phyloP scores from a whole-genome alignment of 1,284 basidiomycete genomes.

The Anthracocystis setariae region DNA sequence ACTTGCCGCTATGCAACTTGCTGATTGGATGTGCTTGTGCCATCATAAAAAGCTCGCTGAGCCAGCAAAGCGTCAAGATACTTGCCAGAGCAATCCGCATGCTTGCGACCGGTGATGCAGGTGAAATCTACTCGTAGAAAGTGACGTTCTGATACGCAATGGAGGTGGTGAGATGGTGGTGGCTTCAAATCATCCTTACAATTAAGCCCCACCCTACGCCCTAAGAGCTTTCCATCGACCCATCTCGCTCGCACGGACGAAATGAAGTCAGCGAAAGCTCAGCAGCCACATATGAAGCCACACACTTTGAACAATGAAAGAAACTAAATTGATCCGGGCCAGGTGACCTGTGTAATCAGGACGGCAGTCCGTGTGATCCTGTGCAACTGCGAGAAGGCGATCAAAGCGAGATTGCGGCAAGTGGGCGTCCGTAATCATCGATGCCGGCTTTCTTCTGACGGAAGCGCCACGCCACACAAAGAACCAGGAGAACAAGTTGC shows the following conservation, averaged over 20 bases:
- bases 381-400: not conserved
- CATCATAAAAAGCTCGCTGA: not conserved
- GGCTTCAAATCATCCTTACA: not conserved
- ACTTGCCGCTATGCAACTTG: not conserved
- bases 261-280: constrained; percentile 1
- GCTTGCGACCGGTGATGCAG: not conserved
- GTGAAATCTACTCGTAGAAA: too few relatives aligned
- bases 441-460: constrained; percentile 78
- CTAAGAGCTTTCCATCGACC: not conserved
- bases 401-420: constrained; percentile 65
- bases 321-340: constrained; percentile 1
- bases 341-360: constrained; percentile 1
- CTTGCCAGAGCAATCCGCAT: not conserved
- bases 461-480: constrained; percentile 68
- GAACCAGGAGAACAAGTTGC: constrained; percentile 80
- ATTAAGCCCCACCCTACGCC: not conserved
- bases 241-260: not conserved
- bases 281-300: too few relatives aligned
- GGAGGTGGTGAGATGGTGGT: not conserved
- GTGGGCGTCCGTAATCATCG: constrained; percentile 87
- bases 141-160: too few relatives aligned
- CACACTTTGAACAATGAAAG: constrained; percentile 1
- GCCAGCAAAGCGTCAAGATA: not conserved
- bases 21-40: constrained; percentile 11
- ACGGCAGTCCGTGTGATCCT: constrained; percentile 6